Evolutionary conservation across 441 rosid species (phyloP), one percentile per base, ranked within the genome.

Genomic region (Bocquillonia castaneifolia): DNA sequence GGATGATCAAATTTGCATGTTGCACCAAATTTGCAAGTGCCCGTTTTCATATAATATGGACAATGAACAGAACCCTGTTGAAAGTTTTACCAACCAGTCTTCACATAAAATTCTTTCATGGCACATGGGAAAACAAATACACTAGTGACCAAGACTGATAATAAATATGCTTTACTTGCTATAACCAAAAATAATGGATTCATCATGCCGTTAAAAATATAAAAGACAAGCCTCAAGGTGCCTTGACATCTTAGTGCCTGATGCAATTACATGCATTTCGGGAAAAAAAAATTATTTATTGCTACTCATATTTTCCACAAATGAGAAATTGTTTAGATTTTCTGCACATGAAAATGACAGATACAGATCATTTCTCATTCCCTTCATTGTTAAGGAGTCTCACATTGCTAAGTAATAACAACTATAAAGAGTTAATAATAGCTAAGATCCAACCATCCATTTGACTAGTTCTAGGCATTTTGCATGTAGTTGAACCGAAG

Each of bases 1-100:
- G 98, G 98, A 77, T 93, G 98, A 76, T 93, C 98, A 71, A 91
- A 93, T 82, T 79, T 91, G 79, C 98, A 93, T 0, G 85, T 74
- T 51, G 82, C 87, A 25, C 96, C 96, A 59, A 77, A 89, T 74
- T 85, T 93, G 91, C 98, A 91, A 5, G 90, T 77, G 50, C 97
- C 93, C 44, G 97, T 93, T 81, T 86, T 91, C 97, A 93, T 84
- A 75, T 93, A 93, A 70, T 88, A 93, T 5, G 98, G 96, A 69
- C 98, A 93, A 51, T 83, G 86, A 67, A 80, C 76, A 5, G 84
- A 77, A 59, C 92, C 97, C 97, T 93, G 88, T 72, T 69, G 59
- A 64, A 54, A 71, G n/a, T n/a, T 45, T 66, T 65, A 60, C n/a
- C 37, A 53, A 20, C 26, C 45, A 53, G 10, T 25, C 39, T 48